Conservation (phyloP, 805 yeast genomes). For the Pichia paraexigua region DNA sequence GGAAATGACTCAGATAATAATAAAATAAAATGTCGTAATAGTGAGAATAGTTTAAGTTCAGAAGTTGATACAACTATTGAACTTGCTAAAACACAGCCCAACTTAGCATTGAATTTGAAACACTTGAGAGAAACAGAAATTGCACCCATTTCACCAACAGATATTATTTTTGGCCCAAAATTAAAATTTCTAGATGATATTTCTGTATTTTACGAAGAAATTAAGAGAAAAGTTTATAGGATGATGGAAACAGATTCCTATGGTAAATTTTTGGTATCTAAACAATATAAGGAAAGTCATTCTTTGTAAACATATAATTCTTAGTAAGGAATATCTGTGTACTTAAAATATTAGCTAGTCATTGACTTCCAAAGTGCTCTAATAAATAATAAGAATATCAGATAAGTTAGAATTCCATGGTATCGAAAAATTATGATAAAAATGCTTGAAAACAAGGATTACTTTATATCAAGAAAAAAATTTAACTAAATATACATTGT, state of each 20-base stretch:
- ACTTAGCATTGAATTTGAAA: conserved; percentile 4
- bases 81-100: neutral
- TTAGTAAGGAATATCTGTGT: neutral
- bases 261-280: conserved; percentile 53
- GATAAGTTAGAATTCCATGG: neutral
- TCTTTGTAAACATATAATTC: neutral
- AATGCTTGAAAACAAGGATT: neutral
- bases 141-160: conserved; percentile 27
- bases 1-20: neutral
- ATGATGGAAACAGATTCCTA: conserved; percentile 70
- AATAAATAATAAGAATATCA: too few species aligned
- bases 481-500: conserved; percentile 7
- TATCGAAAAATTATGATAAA: neutral
- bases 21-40: neutral
- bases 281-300: conserved; percentile 29
- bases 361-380: too few species aligned
- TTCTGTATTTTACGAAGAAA: conserved; percentile 38
- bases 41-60: neutral
- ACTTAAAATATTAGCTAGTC: neutral
- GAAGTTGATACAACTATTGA: neutral
- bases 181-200: conserved; percentile 31
- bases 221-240: conserved; percentile 41
- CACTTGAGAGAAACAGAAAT: conserved; percentile 1
- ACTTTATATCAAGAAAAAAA: conserved; percentile 6
- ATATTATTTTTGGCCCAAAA: conserved; percentile 26